phyloP scores from a whole-genome alignment of 148 eudicot species.

The Cornus controversa region DNA sequence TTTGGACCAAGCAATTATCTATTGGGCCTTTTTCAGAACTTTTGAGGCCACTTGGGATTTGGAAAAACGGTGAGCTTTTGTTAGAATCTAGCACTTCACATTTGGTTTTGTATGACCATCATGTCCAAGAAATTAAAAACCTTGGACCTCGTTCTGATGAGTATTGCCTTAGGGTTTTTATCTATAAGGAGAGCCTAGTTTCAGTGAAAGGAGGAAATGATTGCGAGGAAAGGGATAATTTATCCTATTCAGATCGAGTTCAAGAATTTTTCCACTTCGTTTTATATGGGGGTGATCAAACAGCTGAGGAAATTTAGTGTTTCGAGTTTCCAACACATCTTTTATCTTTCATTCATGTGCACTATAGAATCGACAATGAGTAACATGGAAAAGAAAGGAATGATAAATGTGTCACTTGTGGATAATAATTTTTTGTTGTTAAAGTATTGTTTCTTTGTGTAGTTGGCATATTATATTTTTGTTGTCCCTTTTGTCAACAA shows the following conservation, averaged over 20 bases:
- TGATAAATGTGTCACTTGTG: too few species aligned
- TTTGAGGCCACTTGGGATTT: neutral
- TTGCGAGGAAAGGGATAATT: neutral
- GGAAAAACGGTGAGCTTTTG: neutral
- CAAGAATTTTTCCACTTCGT: neutral
- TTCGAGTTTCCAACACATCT: too few species aligned
- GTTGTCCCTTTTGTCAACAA: too few species aligned
- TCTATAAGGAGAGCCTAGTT: neutral
- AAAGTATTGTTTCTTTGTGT: too few species aligned
- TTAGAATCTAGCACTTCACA: neutral
- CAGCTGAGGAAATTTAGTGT: neutral
- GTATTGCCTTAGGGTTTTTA: neutral
- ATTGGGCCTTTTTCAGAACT: neutral
- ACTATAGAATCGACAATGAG: too few species aligned
- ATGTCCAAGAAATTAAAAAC: neutral
- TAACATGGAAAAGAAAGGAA: too few species aligned
- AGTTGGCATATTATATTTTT: too few species aligned
- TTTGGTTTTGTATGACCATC: neutral
- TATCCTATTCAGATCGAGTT: neutral
- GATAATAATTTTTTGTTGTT: too few species aligned
- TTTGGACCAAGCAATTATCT: neutral
- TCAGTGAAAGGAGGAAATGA: neutral
- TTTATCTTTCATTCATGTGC: too few species aligned
- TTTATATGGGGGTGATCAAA: neutral
- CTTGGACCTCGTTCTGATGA: neutral